Conservation (phyloP, 441 rosid species). For the Gossypium armourianum region DNA sequence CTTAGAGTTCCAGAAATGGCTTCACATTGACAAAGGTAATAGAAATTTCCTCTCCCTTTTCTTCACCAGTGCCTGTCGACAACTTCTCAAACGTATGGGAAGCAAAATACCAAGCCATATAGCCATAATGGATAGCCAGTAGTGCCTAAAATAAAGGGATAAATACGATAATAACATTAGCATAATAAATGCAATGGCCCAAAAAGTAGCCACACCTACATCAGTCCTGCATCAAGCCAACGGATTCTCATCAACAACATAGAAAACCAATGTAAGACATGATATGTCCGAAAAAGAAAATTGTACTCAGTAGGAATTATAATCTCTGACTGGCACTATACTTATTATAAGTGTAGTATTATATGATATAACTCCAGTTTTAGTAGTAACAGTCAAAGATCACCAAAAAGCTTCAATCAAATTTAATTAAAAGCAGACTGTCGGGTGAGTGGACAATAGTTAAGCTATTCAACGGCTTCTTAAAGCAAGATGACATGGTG, state of each 20-base stretch:
- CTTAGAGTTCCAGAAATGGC: background rate
- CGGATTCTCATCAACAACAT: slow-evolving; percentile 13
- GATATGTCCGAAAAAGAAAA: background rate
- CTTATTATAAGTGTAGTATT: too few relatives aligned
- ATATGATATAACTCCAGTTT: too few relatives aligned
- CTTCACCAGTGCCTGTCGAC: slow-evolving; percentile 28
- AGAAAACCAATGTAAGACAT: background rate
- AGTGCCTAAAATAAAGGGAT: slow-evolving; percentile 24
- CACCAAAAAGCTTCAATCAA: too few relatives aligned
- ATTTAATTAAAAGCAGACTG: too few relatives aligned
- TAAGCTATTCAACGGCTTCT: too few relatives aligned
- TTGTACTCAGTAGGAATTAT: background rate
- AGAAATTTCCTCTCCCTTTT: slow-evolving; percentile 35
- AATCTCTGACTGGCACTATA: background rate
- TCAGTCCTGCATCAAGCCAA: slow-evolving; percentile 34
- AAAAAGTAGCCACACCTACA: slow-evolving; percentile 34
- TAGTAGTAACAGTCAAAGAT: too few relatives aligned
- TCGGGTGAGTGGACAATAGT: too few relatives aligned
- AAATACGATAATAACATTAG: slow-evolving; percentile 28
- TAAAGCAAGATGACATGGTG: too few relatives aligned
- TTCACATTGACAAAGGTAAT: slow-evolving; percentile 46
- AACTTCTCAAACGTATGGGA: slow-evolving; percentile 29
- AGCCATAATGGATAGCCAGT: slow-evolving; percentile 26
- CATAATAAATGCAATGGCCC: slow-evolving; percentile 30
- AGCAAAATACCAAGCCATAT: slow-evolving; percentile 28